Base-by-base conservation (phyloP, 306 rosid genomes). In the Cucurbita pepo region DNA sequence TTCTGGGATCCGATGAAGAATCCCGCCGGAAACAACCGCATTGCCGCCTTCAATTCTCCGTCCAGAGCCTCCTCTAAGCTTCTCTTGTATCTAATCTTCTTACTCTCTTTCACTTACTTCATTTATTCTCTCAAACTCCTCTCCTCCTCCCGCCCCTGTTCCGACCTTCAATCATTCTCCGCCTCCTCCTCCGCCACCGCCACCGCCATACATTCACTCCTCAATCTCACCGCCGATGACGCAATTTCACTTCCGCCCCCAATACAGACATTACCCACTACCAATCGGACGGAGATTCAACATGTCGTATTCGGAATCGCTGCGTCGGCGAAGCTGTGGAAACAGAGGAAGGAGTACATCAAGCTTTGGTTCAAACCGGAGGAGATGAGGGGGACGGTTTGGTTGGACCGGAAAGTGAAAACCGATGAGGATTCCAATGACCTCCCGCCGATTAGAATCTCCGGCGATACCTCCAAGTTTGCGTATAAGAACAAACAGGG, bases 261-360 rank as follows among this genome's bases (percentile, higher is more conserved):
- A 4, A 18, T 13, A 47, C 15, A 3, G 51, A 14, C 5, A 7
- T 21, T 21, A 1, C 9, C 7, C 41, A 11, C 40, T 7, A 30
- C 9, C 7, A 58, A 52, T 18, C 67, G 40, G 37, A 90, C 98
- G 18, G 85, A 85, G 48, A 81, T 89, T 57, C 81, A 81, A 6
- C 91, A 91, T 80, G 55, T 95, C 0, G 91, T 91, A 3, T 95
- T 95, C 80, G 99, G 99, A 54, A 91, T 95, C 69, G 97, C 99
- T 0, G 97, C 97, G 6, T 91, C 99, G 14, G 77, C 96, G 2
- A 95, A 88, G 78, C 88, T 95, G 0, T 95, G 99, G 99, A 73
- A 78, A 16, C 80, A 83, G 48, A 78, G 99, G 59, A 91, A 88
- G 81, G 79, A 85, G 74, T 95, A 95, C 92, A 91, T 91, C 79